Conservation (phyloP, 345 rosid genomes). For the Melaleuca alternifolia region DNA sequence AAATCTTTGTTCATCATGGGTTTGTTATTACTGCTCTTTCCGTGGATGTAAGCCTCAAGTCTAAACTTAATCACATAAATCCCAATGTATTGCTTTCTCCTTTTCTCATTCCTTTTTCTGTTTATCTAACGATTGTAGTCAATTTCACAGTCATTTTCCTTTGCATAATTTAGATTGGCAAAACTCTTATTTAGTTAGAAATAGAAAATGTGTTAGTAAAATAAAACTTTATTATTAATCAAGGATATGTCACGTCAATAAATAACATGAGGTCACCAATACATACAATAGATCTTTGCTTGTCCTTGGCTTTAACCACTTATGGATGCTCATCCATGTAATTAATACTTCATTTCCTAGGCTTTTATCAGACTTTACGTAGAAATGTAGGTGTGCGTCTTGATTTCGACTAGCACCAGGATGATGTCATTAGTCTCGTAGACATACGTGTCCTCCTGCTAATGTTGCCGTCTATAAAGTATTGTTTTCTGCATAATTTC, state of each 20-base stretch:
- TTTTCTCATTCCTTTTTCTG: neutral
- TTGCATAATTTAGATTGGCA: neutral
- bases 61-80: neutral
- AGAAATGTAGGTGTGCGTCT: neutral
- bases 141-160: neutral
- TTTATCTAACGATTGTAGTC: neutral
- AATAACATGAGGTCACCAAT: neutral
- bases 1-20: neutral
- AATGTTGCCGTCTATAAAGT: neutral
- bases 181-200: neutral
- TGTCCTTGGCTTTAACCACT: neutral
- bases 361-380: neutral
- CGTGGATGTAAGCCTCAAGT: neutral
- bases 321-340: neutral
- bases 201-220: neutral
- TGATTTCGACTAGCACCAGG: neutral
- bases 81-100: neutral
- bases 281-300: neutral
- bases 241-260: neutral
- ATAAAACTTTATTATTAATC: neutral
- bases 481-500: neutral
- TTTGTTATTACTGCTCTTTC: neutral
- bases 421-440: neutral
- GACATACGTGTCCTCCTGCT: neutral
- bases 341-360: neutral